Conservation (phyloP, 1,284 basidiomycete species). For the Gymnopus androsaceus region DNA sequence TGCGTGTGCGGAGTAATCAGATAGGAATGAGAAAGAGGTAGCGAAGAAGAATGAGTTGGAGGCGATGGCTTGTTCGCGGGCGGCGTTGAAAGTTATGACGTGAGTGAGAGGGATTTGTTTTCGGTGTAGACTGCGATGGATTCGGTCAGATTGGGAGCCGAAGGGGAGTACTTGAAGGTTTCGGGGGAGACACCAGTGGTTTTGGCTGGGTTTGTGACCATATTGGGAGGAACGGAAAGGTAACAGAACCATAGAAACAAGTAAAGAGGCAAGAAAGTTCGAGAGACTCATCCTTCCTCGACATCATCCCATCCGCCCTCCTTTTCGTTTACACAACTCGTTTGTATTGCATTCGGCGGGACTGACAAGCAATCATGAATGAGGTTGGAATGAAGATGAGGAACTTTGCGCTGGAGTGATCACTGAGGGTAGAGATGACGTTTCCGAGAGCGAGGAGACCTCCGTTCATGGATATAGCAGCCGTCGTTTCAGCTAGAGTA, state of each 20-base stretch:
- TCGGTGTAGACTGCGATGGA: constrained; percentile 45
- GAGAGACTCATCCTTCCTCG: no score
- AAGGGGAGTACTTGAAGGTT: constrained; percentile 43
- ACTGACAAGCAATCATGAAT: no score
- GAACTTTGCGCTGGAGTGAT: no score
- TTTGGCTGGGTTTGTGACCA: constrained; percentile 28
- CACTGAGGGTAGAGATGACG: no score
- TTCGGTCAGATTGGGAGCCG: constrained; percentile 24
- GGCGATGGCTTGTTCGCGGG: constrained; percentile 56
- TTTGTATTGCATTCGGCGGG: no score
- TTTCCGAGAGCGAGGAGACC: no score
- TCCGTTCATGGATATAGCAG: no score
- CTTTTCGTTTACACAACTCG: no score
- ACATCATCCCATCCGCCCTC: no score
- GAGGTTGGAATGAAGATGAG: no score
- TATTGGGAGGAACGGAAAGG: constrained; percentile 23
- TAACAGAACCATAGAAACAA: constrained; percentile 16
- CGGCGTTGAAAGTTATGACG: constrained; percentile 59
- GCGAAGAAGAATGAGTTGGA: constrained; percentile 51
- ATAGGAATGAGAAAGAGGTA: constrained; percentile 51
- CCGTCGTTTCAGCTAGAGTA: no score
- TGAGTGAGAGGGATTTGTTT: constrained; percentile 51
- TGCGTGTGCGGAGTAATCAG: constrained; percentile 50
- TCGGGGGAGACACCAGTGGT: constrained; percentile 19
- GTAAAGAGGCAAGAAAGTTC: no score